Conservation (phyloP, 148 eudicot genomes). For the Drosera capensis region DNA sequence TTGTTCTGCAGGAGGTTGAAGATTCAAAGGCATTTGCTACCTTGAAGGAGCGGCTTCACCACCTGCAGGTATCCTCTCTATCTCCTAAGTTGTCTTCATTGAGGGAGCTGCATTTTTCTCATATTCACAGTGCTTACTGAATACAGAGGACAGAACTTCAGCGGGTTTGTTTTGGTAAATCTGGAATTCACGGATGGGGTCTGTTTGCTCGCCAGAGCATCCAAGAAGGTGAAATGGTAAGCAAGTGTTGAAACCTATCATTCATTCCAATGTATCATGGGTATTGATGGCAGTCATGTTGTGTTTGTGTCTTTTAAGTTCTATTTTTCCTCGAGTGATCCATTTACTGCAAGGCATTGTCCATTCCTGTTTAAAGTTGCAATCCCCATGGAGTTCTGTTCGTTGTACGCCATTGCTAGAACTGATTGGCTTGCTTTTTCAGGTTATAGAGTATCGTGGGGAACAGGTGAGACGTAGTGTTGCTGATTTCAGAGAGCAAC, state of each 20-base stretch:
- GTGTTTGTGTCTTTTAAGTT: neutral
- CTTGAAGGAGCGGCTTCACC: slow-evolving; percentile 53
- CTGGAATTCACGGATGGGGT: slow-evolving; percentile 99
- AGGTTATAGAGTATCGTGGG: slow-evolving; percentile 95
- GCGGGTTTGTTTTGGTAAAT: slow-evolving; percentile 80
- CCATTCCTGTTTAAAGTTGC: no score
- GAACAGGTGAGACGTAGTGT: slow-evolving; percentile 83
- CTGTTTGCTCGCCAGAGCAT: slow-evolving; percentile 79
- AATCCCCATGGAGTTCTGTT: no score
- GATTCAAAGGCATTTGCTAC: slow-evolving; percentile 32
- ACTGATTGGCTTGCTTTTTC: slow-evolving; percentile 6
- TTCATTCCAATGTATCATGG: no score
- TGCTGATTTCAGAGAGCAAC: slow-evolving; percentile 86
- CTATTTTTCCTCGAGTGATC: neutral
- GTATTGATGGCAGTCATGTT: neutral
- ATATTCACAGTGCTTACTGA: slow-evolving; percentile 1
- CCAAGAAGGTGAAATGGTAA: slow-evolving; percentile 97
- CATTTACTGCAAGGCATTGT: neutral
- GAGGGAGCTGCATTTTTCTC: neutral
- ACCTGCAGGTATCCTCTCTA: slow-evolving; percentile 44
- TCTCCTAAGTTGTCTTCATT: neutral
- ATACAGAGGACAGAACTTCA: slow-evolving; percentile 50
- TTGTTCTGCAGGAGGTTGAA: slow-evolving; percentile 33
- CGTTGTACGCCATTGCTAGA: neutral
- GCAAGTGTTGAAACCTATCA: no score